Evolutionary conservation across 179 eudicot species (phyloP).

Genomic region (Spergularia azorica): DNA sequence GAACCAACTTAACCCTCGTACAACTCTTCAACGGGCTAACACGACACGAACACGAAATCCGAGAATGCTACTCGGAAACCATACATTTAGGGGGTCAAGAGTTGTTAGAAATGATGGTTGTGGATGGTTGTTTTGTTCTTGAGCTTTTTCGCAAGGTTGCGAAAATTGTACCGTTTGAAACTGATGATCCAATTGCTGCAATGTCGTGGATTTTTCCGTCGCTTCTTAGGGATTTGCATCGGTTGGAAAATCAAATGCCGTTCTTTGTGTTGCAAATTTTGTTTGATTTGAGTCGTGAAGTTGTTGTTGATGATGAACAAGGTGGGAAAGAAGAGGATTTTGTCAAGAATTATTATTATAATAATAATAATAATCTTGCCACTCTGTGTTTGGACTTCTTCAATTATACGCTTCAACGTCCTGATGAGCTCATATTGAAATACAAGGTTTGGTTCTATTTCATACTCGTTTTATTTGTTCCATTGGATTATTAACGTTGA

Average conservation of each 20-base stretch:
- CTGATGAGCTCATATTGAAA: slow-evolving; percentile 33
- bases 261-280: slow-evolving; percentile 58
- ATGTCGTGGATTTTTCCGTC: slow-evolving; percentile 75
- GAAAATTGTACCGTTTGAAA: slow-evolving; percentile 37
- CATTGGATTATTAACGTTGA: no score
- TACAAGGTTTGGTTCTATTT: slow-evolving; percentile 27
- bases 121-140: slow-evolving; percentile 82
- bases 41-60: slow-evolving; percentile 42
- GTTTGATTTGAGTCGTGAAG: slow-evolving; percentile 43
- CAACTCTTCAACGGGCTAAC: slow-evolving; percentile 42
- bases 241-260: slow-evolving; percentile 84
- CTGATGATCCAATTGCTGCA: slow-evolving; percentile 58
- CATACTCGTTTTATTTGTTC: background rate
- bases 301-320: background rate
- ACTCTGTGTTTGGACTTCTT: slow-evolving; percentile 54
- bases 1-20: slow-evolving; percentile 38
- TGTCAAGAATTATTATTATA: background rate
- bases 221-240: slow-evolving; percentile 62
- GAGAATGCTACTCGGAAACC: slow-evolving; percentile 63
- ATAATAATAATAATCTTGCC: slow-evolving; percentile 33
- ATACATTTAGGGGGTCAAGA: slow-evolving; percentile 32
- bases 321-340: slow-evolving; percentile 10
- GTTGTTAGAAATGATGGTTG: slow-evolving; percentile 69
- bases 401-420: slow-evolving; percentile 40
- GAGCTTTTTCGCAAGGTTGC: slow-evolving; percentile 68